phyloP scores from a whole-genome alignment of 2,329 filamentous ascomycete genomes.

The Sphaerostilbella broomeana region DNA sequence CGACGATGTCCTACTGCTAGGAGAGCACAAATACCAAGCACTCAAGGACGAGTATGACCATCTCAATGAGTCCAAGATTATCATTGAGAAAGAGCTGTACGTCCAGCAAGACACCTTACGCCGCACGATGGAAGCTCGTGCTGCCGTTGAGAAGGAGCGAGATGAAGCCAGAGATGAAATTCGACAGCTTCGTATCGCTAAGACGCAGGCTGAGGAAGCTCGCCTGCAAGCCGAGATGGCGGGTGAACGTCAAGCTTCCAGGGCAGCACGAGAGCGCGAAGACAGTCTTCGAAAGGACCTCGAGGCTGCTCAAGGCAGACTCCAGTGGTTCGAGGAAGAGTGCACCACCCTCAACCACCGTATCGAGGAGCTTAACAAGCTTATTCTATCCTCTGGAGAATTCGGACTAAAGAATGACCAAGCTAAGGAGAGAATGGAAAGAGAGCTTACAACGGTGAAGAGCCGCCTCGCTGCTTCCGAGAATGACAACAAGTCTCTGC shows the following conservation, averaged over 20 bases:
- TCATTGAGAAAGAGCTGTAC: constrained; percentile 96
- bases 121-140: constrained; percentile 73
- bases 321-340: constrained; percentile 75
- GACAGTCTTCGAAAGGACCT: constrained; percentile 71
- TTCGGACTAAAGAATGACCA: constrained; percentile 89
- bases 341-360: constrained; percentile 68
- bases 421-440: constrained; percentile 85
- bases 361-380: constrained; percentile 77
- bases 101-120: constrained; percentile 87
- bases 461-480: constrained; percentile 85
- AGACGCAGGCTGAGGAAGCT: constrained; percentile 77
- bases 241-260: constrained; percentile 72
- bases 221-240: constrained; percentile 74
- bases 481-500: constrained; percentile 88
- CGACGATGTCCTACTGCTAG: constrained; percentile 85
- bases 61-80: constrained; percentile 91
- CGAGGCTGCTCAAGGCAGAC: constrained; percentile 67
- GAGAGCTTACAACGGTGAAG: constrained; percentile 85
- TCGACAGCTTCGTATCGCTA: constrained; percentile 72
- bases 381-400: constrained; percentile 82
- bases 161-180: constrained; percentile 86
- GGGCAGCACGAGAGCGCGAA: constrained; percentile 73
- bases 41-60: constrained; percentile 79
- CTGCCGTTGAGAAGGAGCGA: constrained; percentile 75
- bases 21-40: constrained; percentile 78